Conservation (phyloP, 2,329 filamentous ascomycete genomes). For the Calonectria ilicicola region DNA sequence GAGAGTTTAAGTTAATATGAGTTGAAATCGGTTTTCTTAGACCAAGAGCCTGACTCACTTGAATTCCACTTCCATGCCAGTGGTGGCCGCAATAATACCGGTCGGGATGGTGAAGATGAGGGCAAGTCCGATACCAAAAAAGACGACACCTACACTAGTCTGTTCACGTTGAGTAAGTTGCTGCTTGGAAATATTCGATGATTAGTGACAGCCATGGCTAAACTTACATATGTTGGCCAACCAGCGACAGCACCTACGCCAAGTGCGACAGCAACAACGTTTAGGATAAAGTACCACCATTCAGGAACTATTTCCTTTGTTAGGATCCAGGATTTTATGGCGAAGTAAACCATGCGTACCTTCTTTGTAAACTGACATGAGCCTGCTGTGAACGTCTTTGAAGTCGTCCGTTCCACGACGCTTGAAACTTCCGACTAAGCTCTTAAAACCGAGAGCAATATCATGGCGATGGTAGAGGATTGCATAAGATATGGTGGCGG, state of each 20-base stretch:
- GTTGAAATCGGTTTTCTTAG: not conserved
- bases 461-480: constrained; percentile 49
- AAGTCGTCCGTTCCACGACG: constrained; percentile 34
- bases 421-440: constrained; percentile 30
- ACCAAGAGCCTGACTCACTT: constrained; percentile 38
- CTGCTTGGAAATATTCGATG: no score
- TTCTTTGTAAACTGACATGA: constrained; percentile 58
- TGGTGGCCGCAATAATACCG: constrained; percentile 59
- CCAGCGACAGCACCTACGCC: constrained; percentile 50
- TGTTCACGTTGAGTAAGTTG: constrained; percentile 28
- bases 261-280: constrained; percentile 46
- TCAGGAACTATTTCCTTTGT: constrained; percentile 52
- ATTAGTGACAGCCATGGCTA: no score
- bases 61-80: constrained; percentile 55
- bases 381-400: constrained; percentile 55
- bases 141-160: constrained; percentile 56
- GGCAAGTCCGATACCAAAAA: constrained; percentile 57
- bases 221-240: constrained; percentile 50
- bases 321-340: not conserved
- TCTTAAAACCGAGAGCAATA: constrained; percentile 47
- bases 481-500: constrained; percentile 51
- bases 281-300: constrained; percentile 55
- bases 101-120: constrained; percentile 58
- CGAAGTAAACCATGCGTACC: not conserved
- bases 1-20: not conserved